Evolutionary conservation across 148 eudicot species (phyloP).

Genomic region (Amaranthus hypochondriacus): DNA sequence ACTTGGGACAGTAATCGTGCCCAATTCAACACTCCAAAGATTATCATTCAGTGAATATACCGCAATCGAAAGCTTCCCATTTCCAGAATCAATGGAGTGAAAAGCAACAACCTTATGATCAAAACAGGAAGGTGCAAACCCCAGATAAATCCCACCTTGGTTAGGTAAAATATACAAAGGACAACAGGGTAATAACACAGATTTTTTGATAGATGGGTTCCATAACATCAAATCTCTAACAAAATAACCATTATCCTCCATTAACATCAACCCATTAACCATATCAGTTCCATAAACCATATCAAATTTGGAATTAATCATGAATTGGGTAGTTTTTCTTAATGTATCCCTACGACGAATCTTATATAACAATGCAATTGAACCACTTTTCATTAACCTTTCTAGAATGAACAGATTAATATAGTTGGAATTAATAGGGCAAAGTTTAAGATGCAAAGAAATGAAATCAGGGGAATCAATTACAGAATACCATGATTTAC

Average conservation of each 20-base stretch:
- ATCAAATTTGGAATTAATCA: too few relatives aligned
- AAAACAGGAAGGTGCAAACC: not conserved
- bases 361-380: not conserved
- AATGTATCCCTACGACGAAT: not conserved
- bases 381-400: not conserved
- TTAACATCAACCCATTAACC: not conserved
- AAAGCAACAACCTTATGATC: not conserved
- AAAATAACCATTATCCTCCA: not conserved
- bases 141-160: not conserved
- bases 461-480: slow-evolving; percentile 4
- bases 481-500: slow-evolving; percentile 10
- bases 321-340: not conserved
- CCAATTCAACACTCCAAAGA: not conserved
- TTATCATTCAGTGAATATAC: too few relatives aligned
- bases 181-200: not conserved
- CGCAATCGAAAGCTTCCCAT: not conserved
- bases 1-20: not conserved
- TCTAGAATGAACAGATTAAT: not conserved
- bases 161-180: not conserved
- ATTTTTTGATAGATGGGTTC: not conserved
- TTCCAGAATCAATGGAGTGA: not conserved
- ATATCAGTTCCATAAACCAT: not conserved
- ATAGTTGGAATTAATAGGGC: not conserved
- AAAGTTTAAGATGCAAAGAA: not conserved
- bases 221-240: not conserved